Evolutionary conservation across 371 early-diverging fungal genomes (phyloP).

Genomic region (Mortierella polycephala): DNA sequence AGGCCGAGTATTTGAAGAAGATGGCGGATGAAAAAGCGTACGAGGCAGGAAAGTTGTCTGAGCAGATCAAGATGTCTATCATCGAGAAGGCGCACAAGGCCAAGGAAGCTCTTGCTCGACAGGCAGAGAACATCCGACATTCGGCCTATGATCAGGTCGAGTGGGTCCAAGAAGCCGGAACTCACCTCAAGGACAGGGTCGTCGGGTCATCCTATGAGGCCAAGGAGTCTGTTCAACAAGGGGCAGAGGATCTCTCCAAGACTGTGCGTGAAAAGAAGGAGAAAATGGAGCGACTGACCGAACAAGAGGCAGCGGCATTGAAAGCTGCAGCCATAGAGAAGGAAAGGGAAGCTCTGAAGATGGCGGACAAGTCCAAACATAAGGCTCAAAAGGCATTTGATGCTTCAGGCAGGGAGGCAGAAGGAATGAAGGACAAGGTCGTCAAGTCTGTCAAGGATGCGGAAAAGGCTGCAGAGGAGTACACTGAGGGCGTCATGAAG

Average conservation of each 20-base stretch:
- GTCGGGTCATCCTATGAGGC: conserved; percentile 3
- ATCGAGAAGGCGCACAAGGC: conserved; percentile 36
- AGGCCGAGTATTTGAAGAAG: conserved; percentile 30
- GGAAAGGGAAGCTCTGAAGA: conserved; percentile 22
- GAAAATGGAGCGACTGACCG: conserved; percentile 5
- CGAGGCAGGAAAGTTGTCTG: conserved; percentile 34
- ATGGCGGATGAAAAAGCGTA: conserved; percentile 17
- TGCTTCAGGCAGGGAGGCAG: conserved; percentile 9
- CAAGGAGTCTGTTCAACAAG: conserved; percentile 18
- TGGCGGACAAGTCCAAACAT: conserved; percentile 1
- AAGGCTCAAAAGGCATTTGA: conserved; percentile 15
- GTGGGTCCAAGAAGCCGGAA: conserved; percentile 12
- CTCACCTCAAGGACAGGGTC: conserved; percentile 12
- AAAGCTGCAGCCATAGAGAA: conserved; percentile 9
- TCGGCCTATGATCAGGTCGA: conserved; percentile 20
- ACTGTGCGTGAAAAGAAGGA: conserved; percentile 15
- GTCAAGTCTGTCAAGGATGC: conserved; percentile 1
- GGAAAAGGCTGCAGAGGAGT: neutral
- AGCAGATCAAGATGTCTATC: conserved; percentile 27
- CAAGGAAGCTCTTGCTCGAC: conserved; percentile 22
- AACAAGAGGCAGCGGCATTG: conserved; percentile 17
- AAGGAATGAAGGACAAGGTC: conserved; percentile 1
- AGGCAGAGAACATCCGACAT: conserved; percentile 20
- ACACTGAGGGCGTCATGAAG: conserved; percentile 3
- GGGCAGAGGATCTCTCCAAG: conserved; percentile 22